These are phyloP conservation scores for Ganoderma boninense DNA, from an alignment of 1,284 basidiomycete species.

Conservation along the genomic window DNA sequence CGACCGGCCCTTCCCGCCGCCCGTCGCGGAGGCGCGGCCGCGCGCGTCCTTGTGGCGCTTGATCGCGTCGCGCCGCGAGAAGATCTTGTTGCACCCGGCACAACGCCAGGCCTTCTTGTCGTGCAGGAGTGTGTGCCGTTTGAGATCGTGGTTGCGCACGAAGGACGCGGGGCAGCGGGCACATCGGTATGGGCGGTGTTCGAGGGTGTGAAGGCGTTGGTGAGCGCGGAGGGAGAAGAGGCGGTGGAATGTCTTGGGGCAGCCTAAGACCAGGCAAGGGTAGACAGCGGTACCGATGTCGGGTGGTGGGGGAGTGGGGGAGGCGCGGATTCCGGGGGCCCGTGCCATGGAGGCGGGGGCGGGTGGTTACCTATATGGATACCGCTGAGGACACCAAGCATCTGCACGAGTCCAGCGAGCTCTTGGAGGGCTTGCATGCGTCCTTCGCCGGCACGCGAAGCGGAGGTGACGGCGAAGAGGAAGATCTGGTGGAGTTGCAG, in stretches of 20 bases:
- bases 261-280: slow-evolving; percentile 69
- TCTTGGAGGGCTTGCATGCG: slow-evolving; percentile 68
- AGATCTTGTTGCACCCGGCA: slow-evolving; percentile 72
- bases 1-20: slow-evolving; percentile 30
- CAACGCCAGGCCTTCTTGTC: slow-evolving; percentile 77
- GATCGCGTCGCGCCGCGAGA: slow-evolving; percentile 79
- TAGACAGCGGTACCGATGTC: slow-evolving; percentile 79
- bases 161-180: slow-evolving; percentile 73
- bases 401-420: slow-evolving; percentile 77
- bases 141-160: slow-evolving; percentile 78
- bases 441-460: slow-evolving; percentile 58
- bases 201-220: slow-evolving; percentile 63
- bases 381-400: slow-evolving; percentile 77
- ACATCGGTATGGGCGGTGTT: slow-evolving; percentile 71
- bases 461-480: slow-evolving; percentile 75
- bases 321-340: slow-evolving; percentile 36
- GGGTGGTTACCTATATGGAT: slow-evolving; percentile 66
- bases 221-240: slow-evolving; percentile 74
- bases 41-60: slow-evolving; percentile 73
- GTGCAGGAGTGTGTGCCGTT: slow-evolving; percentile 74
- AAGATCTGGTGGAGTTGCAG: slow-evolving; percentile 76
- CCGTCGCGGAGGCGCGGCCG: slow-evolving; percentile 46
- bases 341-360: slow-evolving; percentile 37
- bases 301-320: slow-evolving; percentile 41
- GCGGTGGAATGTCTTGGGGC: slow-evolving; percentile 70